Evolutionary conservation across 805 yeast genomes (phyloP).

Genomic region (Danielia oregonensis): DNA sequence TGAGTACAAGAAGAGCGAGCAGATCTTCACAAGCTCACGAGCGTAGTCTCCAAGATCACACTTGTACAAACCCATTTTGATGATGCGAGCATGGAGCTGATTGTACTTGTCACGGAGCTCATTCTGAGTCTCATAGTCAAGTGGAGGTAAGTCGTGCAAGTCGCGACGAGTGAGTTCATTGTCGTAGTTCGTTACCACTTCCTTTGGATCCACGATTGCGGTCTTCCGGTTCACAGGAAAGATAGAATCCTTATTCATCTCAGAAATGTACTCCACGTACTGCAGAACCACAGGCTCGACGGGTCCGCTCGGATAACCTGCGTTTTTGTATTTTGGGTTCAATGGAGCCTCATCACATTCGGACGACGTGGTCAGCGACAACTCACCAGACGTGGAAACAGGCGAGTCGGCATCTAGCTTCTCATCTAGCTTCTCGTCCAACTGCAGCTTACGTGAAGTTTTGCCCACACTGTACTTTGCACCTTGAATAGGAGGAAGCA

Average conservation of each 20-base stretch:
- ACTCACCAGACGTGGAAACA: conserved; percentile 3
- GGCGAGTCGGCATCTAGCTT: conserved; percentile 9
- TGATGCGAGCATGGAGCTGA: conserved; percentile 52
- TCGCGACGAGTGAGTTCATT: conserved; percentile 53
- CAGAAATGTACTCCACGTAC: conserved; percentile 35
- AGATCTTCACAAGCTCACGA: conserved; percentile 63
- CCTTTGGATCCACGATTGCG: conserved; percentile 52
- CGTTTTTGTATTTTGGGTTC: conserved; percentile 2
- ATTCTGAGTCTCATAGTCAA: conserved; percentile 67
- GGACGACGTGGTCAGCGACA: conserved; percentile 11
- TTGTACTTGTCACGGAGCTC: conserved; percentile 54
- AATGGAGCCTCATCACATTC: conserved; percentile 10
- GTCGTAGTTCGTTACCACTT: conserved; percentile 55
- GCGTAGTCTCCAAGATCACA: conserved; percentile 73
- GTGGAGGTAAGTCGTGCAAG: conserved; percentile 51
- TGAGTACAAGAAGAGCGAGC: conserved; percentile 48
- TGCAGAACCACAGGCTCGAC: conserved; percentile 54
- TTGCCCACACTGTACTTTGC: conserved; percentile 36
- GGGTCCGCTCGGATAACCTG: conserved; percentile 40
- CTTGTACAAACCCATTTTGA: conserved; percentile 58
- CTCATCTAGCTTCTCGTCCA: conserved; percentile 2
- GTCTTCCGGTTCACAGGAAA: conserved; percentile 28
- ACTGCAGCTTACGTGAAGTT: not conserved
- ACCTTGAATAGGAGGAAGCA: conserved; percentile 88
- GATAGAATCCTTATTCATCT: conserved; percentile 28